Evolutionary conservation across 2,329 filamentous ascomycete species (phyloP).

Genomic region (Trichoderma koningiopsis): DNA sequence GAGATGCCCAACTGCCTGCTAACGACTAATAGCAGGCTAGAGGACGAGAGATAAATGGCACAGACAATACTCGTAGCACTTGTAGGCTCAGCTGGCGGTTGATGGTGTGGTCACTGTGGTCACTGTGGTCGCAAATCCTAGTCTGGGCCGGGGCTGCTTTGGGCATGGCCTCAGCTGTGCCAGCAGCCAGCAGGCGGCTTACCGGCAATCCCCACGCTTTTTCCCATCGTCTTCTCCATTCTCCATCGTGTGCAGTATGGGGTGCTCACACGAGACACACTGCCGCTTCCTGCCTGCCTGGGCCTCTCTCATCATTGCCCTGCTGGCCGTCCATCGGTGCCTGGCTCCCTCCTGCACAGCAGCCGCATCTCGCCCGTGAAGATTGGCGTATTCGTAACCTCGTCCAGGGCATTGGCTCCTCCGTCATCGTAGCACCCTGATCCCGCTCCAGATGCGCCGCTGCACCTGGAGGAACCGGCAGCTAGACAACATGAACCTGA

Average conservation of each 20-base stretch:
- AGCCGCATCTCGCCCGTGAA: background rate
- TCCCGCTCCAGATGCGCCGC: background rate
- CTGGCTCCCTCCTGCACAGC: background rate
- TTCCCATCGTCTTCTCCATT: background rate
- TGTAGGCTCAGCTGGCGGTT: slow-evolving; percentile 12
- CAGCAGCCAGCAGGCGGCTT: background rate
- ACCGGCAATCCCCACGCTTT: slow-evolving; percentile 21
- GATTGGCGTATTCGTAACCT: background rate
- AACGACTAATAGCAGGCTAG: background rate
- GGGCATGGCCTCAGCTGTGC: slow-evolving; percentile 1
- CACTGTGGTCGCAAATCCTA: slow-evolving; percentile 10
- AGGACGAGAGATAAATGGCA: background rate
- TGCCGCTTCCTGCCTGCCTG: background rate
- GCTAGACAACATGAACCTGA: background rate
- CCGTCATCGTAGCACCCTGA: background rate
- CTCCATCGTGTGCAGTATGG: background rate
- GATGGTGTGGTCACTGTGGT: slow-evolving; percentile 20
- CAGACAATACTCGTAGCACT: slow-evolving; percentile 9
- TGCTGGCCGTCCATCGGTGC: background rate
- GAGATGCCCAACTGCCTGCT: slow-evolving; percentile 11
- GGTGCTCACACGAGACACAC: background rate
- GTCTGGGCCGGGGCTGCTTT: slow-evolving; percentile 15
- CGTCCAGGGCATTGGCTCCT: background rate
- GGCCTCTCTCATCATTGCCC: background rate
- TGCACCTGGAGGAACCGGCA: background rate